Conservation (phyloP, 768 basidiomycete species). For the Rhodotorula sphaerocarpa region DNA sequence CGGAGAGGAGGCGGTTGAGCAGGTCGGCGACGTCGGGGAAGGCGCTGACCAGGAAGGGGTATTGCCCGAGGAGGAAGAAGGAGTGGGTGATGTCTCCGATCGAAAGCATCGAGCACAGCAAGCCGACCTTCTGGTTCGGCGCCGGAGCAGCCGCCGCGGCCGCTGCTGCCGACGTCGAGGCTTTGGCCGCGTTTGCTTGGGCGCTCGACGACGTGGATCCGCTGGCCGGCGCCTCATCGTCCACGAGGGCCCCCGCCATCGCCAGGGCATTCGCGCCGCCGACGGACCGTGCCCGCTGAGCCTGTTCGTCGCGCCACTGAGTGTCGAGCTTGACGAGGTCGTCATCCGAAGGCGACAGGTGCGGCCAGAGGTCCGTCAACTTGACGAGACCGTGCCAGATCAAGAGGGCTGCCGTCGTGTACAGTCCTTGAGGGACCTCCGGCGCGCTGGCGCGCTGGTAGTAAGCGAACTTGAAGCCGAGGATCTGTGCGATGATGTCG, state of each 20-base stretch:
- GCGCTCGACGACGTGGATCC: not conserved
- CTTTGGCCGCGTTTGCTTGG: not conserved
- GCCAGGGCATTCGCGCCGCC: constrained; percentile 57
- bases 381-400: constrained; percentile 83
- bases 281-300: constrained; percentile 55
- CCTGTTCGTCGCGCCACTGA: constrained; percentile 58
- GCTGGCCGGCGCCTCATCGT: constrained; percentile 42
- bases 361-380: constrained; percentile 82
- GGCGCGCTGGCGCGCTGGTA: constrained; percentile 63
- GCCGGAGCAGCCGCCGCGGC: constrained; percentile 10
- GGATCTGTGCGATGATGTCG: constrained; percentile 59
- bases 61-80: constrained; percentile 67
- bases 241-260: constrained; percentile 68
- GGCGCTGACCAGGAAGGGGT: constrained; percentile 74
- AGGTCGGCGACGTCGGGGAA: constrained; percentile 79
- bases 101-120: constrained; percentile 70
- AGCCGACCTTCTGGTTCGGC: constrained; percentile 69
- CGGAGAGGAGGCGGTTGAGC: constrained; percentile 63
- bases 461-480: constrained; percentile 94
- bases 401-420: constrained; percentile 72
- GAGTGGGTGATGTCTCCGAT: constrained; percentile 75
- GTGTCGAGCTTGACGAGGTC: constrained; percentile 63
- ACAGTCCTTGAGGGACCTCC: constrained; percentile 60
- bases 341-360: constrained; percentile 63
- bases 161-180: constrained; percentile 2